These are phyloP conservation scores for Schizosaccharomyces versatilis DNA, from an alignment of 1,139 yeast species.

Conservation along the genomic window DNA sequence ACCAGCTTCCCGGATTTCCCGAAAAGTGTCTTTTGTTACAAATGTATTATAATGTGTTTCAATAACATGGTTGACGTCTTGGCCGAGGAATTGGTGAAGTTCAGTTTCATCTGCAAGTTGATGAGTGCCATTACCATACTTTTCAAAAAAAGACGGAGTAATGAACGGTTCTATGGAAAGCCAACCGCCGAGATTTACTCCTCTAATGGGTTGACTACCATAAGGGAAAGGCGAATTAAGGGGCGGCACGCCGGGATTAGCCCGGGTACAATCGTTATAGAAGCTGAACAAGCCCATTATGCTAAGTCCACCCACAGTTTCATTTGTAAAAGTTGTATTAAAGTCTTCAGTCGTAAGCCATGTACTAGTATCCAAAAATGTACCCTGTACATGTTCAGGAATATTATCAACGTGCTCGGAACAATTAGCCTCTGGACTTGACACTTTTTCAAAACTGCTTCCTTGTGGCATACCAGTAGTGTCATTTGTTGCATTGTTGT, in stretches of 20 bases:
- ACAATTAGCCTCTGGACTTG: no score
- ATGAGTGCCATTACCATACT: slow-evolving; percentile 19
- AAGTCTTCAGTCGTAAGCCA: slow-evolving; percentile 20
- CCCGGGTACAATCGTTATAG: slow-evolving; percentile 17
- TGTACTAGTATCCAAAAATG: slow-evolving; percentile 18
- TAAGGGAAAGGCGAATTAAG: slow-evolving; percentile 24
- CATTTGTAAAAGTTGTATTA: slow-evolving; percentile 20
- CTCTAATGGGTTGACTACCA: slow-evolving; percentile 21
- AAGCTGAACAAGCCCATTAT: slow-evolving; percentile 20
- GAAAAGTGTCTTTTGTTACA: slow-evolving; percentile 50
- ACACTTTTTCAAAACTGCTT: no score
- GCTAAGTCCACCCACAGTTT: slow-evolving; percentile 20
- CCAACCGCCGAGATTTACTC: slow-evolving; percentile 87
- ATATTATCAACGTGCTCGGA: neutral
- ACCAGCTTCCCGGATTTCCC: slow-evolving; percentile 42
- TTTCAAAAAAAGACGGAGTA: slow-evolving; percentile 54
- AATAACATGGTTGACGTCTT: slow-evolving; percentile 23
- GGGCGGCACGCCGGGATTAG: slow-evolving; percentile 18
- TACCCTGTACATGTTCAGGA: slow-evolving; percentile 10
- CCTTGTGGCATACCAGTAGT: no score
- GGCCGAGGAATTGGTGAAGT: slow-evolving; percentile 32
- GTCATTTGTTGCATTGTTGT: no score
- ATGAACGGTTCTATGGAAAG: slow-evolving; percentile 63
- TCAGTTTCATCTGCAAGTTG: slow-evolving; percentile 20
- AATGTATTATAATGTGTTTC: slow-evolving; percentile 52